A percentile compares a stretch with the other conserved stretches of the same genome.
These are phyloP conservation scores for Coprinopsis cinerea DNA, from an alignment of 768 basidiomycete genomes.

Conservation along the genomic window DNA sequence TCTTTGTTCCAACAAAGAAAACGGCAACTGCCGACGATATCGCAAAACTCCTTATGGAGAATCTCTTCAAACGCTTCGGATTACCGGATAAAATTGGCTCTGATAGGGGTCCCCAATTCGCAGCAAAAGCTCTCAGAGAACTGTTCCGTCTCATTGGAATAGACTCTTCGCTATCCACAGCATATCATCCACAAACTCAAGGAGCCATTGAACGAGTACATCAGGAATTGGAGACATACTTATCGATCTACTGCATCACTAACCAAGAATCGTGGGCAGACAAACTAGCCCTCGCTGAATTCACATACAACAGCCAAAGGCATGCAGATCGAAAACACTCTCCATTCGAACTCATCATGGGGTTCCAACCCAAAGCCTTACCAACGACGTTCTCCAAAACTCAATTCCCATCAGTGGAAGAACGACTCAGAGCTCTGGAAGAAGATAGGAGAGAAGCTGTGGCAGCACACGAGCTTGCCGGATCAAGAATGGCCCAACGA, in stretches of 20 bases:
- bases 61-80: constrained; percentile 5
- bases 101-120: constrained; percentile 17
- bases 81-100: constrained; percentile 9
- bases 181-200: constrained; percentile 12
- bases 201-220: constrained; percentile 5
- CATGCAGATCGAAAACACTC: not conserved
- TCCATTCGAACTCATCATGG: constrained; percentile 8
- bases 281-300: constrained; percentile 4
- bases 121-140: constrained; percentile 11
- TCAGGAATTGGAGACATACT: constrained; percentile 11
- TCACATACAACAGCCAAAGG: constrained; percentile 4
- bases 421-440: constrained; percentile 2
- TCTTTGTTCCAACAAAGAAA: constrained; percentile 17
- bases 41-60: not conserved
- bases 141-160: constrained; percentile 11
- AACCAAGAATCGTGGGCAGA: constrained; percentile 3
- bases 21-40: constrained; percentile 7
- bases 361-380: constrained; percentile 1
- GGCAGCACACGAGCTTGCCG: constrained; percentile 14
- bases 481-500: constrained; percentile 8
- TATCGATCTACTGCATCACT: not conserved
- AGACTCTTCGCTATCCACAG: constrained; percentile 9
- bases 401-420: not conserved
- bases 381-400: not conserved
- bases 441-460: constrained; percentile 13